A percentile compares a stretch with the other conserved stretches of the same genome.
phyloP scores from a whole-genome alignment of 2,329 filamentous ascomycete species.

The Lasiodiplodia theobromae region DNA sequence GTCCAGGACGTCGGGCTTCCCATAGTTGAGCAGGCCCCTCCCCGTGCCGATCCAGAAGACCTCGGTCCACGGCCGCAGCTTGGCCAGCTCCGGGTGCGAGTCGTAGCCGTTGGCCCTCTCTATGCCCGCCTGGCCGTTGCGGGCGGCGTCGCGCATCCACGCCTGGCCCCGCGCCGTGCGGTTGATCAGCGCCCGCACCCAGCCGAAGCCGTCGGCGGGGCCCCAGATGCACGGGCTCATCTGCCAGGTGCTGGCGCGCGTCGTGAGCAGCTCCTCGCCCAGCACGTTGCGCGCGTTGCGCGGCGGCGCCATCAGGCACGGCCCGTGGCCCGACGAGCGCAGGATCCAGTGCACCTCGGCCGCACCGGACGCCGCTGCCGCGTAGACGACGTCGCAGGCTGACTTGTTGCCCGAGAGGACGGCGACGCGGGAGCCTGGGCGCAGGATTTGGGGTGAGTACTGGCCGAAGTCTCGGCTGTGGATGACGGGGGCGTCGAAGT shows the following conservation, averaged over 20 bases:
- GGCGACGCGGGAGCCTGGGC: conserved; percentile 51
- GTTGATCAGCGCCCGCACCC: conserved; percentile 64
- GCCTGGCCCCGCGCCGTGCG: conserved; percentile 63
- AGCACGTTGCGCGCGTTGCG: conserved; percentile 71
- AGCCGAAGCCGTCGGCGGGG: conserved; percentile 64
- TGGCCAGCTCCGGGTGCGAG: conserved; percentile 49
- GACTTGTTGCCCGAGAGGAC: conserved; percentile 70
- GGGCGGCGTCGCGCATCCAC: conserved; percentile 64
- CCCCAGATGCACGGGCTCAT: conserved; percentile 76
- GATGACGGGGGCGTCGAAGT: conserved; percentile 62
- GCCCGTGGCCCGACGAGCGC: conserved; percentile 63
- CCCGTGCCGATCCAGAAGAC: conserved; percentile 62
- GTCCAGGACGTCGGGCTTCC: conserved; percentile 60
- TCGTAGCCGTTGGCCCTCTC: conserved; percentile 56
- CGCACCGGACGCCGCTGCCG: conserved; percentile 55
- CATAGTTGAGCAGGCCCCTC: conserved; percentile 68
- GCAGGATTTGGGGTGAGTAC: conserved; percentile 45
- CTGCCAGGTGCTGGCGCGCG: conserved; percentile 74
- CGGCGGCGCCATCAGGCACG: conserved; percentile 65
- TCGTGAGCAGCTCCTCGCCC: conserved; percentile 72
- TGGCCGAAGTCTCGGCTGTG: conserved; percentile 63
- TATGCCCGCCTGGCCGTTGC: conserved; percentile 62
- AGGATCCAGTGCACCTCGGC: conserved; percentile 63
- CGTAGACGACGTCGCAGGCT: conserved; percentile 68
- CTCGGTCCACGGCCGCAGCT: conserved; percentile 50